A percentile compares a stretch with the other conserved stretches of the same genome.
Conservation (phyloP, 495 filamentous ascomycete genomes). For the Amphirosellinia nigrospora region DNA sequence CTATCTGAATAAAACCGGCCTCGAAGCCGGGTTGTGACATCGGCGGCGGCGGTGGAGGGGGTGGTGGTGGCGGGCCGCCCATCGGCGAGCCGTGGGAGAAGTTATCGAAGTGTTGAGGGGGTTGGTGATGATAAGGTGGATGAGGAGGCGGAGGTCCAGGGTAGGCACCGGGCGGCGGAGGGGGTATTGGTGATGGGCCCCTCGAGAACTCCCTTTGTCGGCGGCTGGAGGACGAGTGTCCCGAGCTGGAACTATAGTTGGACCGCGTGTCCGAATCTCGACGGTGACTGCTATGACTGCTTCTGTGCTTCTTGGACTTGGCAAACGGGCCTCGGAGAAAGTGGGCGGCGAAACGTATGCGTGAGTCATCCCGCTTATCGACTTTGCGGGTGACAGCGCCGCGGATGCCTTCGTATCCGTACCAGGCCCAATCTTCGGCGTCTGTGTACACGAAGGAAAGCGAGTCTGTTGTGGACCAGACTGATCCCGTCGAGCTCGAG, state of each 20-base stretch:
- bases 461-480: slow-evolving; percentile 40
- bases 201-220: slow-evolving; percentile 17
- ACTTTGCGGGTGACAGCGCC: slow-evolving; percentile 39
- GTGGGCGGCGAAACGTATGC: slow-evolving; percentile 34
- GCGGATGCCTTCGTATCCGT: slow-evolving; percentile 35
- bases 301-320: slow-evolving; percentile 32
- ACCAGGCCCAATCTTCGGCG: slow-evolving; percentile 29
- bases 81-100: not conserved
- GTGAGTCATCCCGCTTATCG: slow-evolving; percentile 34
- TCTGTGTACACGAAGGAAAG: slow-evolving; percentile 38
- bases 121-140: slow-evolving; percentile 21
- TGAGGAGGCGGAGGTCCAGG: not conserved
- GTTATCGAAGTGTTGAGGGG: slow-evolving; percentile 27
- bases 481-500: slow-evolving; percentile 31
- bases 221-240: slow-evolving; percentile 20
- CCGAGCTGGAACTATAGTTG: slow-evolving; percentile 24
- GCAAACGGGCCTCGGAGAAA: slow-evolving; percentile 40
- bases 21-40: slow-evolving; percentile 36
- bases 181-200: slow-evolving; percentile 24
- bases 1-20: slow-evolving; percentile 38
- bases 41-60: slow-evolving; percentile 1
- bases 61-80: slow-evolving; percentile 20
- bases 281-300: slow-evolving; percentile 8
- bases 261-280: slow-evolving; percentile 18
- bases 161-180: not conserved